phyloP scores from a whole-genome alignment of 2,329 filamentous ascomycete species.

The Botrytis fragariae region DNA sequence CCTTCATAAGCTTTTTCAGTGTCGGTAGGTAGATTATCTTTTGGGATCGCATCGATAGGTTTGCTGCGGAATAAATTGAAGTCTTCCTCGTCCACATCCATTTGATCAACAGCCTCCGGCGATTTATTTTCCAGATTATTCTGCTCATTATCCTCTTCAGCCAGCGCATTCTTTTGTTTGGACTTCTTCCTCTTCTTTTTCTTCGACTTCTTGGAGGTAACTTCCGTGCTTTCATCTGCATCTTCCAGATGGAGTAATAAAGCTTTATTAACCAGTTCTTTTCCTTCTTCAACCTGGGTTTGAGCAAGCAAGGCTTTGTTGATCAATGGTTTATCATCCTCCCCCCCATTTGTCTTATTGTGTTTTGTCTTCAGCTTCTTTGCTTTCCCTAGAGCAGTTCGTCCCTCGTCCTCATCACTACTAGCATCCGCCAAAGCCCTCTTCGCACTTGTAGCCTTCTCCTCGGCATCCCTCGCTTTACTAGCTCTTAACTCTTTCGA shows the following conservation, averaged over 20 bases:
- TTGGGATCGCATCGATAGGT: slow-evolving; percentile 5
- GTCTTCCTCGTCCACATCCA: slow-evolving; percentile 15
- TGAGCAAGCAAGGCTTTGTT: slow-evolving; percentile 20
- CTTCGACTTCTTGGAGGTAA: slow-evolving; percentile 20
- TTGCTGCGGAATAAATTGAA: slow-evolving; percentile 20
- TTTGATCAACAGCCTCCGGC: slow-evolving; percentile 9
- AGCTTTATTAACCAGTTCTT: slow-evolving; percentile 18
- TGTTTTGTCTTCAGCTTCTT: slow-evolving; percentile 35
- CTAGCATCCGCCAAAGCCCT: slow-evolving; percentile 34
- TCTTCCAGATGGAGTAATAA: slow-evolving; percentile 12
- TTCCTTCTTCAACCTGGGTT: slow-evolving; percentile 5
- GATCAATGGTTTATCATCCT: slow-evolving; percentile 13
- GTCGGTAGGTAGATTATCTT: background rate
- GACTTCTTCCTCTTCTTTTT: slow-evolving; percentile 23
- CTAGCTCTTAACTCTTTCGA: slow-evolving; percentile 35
- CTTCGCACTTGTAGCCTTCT: slow-evolving; percentile 37
- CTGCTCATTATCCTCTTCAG: slow-evolving; percentile 2
- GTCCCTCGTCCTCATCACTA: slow-evolving; percentile 40
- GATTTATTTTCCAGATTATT: slow-evolving; percentile 1
- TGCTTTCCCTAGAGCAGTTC: slow-evolving; percentile 38
- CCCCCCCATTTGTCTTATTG: background rate
- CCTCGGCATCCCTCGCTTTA: slow-evolving; percentile 38
- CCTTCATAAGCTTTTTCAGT: slow-evolving; percentile 18
- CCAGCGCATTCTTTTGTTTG: slow-evolving; percentile 14
- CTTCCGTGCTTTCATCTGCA: slow-evolving; percentile 8